Evolutionary conservation across 129 eudicot species (phyloP), one percentile per base, ranked within the genome.

Genomic region (Heracleum sosnowskyi): DNA sequence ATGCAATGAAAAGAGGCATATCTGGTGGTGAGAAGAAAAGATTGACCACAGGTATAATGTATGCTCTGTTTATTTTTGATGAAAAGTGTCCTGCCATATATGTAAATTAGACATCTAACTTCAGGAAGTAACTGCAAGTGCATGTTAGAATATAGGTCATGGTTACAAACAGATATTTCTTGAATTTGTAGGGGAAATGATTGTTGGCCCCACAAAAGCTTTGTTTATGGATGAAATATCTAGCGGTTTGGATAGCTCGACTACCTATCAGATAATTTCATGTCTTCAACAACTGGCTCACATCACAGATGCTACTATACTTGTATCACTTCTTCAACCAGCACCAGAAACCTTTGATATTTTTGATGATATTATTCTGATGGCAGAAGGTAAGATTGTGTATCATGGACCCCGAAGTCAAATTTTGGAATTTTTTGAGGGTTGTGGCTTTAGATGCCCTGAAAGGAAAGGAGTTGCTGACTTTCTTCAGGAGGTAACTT

Each of bases 201-300:
- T 84, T 20, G 82, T 78, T 78, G 85, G 87, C 33, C 85, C 85
- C 2, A 57, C 84, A 40, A 70, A 37, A 76, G 77, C 78, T 31
- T 60, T 84, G 39, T 79, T 87, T 24, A 81, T 87, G 87, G 84
- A 84, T 73, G 87, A 84, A 77, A 81, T 87, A n/a, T 81, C 84
- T 39, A 85, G 75, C 39, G 87, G 86, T 28, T 40, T 86, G 7
- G 83, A 87, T 68, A 77, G 83, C 76, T 84, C 88, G 13, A 81
- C 86, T 22, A 77, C 86, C 18, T 81, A 81, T 82, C 82, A 82
- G 69, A 73, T 84, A 39, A 22, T 77, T 13, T 53, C 77, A 34
- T 82, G 73, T 66, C 83, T 84, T 45, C 79, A 82, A 26, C 75
- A 86, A 2, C 63, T 49, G 53, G 79, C 69, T 69, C 68, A 62